Evolutionary conservation across 441 rosid genomes (phyloP).

Genomic region (Gossypium gossypioides): DNA sequence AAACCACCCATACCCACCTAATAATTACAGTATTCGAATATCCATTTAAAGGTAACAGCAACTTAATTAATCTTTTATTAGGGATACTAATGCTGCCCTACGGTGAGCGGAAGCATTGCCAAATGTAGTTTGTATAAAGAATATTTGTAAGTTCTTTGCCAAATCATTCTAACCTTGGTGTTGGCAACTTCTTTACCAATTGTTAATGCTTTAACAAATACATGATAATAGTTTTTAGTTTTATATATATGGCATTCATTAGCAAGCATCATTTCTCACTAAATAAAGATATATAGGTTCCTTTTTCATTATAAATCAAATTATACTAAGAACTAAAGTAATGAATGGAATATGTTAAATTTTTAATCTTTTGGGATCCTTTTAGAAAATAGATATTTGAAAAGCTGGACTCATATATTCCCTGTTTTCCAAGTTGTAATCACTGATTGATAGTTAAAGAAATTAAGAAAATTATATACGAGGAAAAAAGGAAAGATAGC

Average conservation of each 20-base stretch:
- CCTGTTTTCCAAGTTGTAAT: too few relatives aligned
- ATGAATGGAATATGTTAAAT: neutral
- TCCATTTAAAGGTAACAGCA: neutral
- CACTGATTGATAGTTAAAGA: neutral
- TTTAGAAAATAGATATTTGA: neutral
- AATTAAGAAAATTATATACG: neutral
- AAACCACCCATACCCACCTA: conserved; percentile 10
- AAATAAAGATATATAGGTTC: neutral
- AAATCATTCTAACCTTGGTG: neutral
- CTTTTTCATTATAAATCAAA: neutral
- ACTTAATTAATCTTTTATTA: neutral
- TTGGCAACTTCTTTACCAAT: neutral
- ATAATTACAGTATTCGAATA: neutral
- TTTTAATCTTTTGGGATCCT: neutral
- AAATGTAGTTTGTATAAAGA: neutral
- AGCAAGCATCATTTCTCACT: conserved; percentile 6
- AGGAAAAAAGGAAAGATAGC: neutral
- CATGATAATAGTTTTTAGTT: neutral
- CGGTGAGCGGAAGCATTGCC: neutral
- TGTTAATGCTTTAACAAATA: neutral
- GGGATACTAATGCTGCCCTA: neutral
- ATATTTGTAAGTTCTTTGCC: neutral
- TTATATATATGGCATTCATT: neutral
- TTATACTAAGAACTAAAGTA: neutral
- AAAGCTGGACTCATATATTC: neutral